These are phyloP conservation scores for Spizellomyces sp. DNA, from an alignment of 192 early-diverging fungal species.

Conservation along the genomic window DNA sequence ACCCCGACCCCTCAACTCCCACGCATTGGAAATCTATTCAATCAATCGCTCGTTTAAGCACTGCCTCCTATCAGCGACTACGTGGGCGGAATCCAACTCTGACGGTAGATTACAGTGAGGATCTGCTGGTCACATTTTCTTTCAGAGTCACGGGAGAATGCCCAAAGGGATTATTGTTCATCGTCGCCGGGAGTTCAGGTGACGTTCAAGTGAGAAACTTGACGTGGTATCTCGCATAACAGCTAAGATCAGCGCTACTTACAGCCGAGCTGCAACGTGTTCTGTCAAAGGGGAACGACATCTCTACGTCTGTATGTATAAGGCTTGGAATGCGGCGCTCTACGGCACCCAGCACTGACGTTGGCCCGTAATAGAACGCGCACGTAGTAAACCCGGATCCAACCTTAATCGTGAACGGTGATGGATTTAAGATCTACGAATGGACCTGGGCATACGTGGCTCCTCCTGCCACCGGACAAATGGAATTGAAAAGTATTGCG, in stretches of 20 bases:
- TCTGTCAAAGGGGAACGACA: no score
- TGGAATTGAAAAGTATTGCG: neutral
- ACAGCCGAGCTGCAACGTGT: no score
- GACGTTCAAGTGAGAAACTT: neutral
- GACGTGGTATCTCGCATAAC: no score
- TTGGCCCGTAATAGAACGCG: no score
- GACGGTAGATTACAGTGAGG: slow-evolving; percentile 28
- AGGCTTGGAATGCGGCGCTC: no score
- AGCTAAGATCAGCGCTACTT: no score
- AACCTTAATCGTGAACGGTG: neutral
- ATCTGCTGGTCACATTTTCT: slow-evolving; percentile 2
- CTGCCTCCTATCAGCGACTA: slow-evolving; percentile 13
- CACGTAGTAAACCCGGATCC: neutral
- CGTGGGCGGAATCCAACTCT: slow-evolving; percentile 16
- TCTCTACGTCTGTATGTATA: no score
- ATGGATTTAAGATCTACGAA: slow-evolving; percentile 12
- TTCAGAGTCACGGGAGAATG: neutral
- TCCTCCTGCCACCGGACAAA: slow-evolving; percentile 8
- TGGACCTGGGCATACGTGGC: slow-evolving; percentile 25
- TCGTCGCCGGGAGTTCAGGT: slow-evolving; percentile 12
- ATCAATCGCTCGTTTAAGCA: slow-evolving; percentile 23
- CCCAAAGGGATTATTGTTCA: slow-evolving; percentile 18
- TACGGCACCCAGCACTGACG: no score
- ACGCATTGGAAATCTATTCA: slow-evolving; percentile 32
- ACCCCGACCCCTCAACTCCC: slow-evolving; percentile 10